Conservation (phyloP, 2,329 filamentous ascomycete genomes). For the Phialophora macrospora region DNA sequence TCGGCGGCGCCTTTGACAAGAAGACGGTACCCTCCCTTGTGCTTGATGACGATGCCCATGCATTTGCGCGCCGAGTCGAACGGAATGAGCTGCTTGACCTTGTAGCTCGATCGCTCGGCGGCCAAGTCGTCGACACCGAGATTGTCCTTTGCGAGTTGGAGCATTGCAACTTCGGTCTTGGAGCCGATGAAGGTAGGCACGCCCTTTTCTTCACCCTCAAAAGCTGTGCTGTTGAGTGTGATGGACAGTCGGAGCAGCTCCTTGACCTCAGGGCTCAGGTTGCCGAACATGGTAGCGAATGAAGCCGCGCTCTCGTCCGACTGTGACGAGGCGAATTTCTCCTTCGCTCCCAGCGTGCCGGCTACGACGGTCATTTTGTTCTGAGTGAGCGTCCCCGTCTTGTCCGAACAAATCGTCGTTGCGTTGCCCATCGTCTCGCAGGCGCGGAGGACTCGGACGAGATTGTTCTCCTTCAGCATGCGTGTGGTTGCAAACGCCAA, state of each 20-base stretch:
- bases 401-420: slow-evolving; percentile 79
- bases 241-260: slow-evolving; percentile 50
- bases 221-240: slow-evolving; percentile 68
- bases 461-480: slow-evolving; percentile 77
- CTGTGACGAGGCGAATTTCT: slow-evolving; percentile 53
- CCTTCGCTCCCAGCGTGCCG: slow-evolving; percentile 66
- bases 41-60: slow-evolving; percentile 55
- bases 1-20: slow-evolving; percentile 57
- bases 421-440: slow-evolving; percentile 84
- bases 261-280: slow-evolving; percentile 43
- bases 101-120: slow-evolving; percentile 66
- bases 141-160: slow-evolving; percentile 70
- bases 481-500: slow-evolving; percentile 76
- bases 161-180: slow-evolving; percentile 76
- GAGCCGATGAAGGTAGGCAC: slow-evolving; percentile 71
- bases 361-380: slow-evolving; percentile 79
- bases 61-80: slow-evolving; percentile 79
- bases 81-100: slow-evolving; percentile 70
- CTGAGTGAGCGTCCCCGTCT: slow-evolving; percentile 75
- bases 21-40: slow-evolving; percentile 49
- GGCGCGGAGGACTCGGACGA: slow-evolving; percentile 75
- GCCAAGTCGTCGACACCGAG: slow-evolving; percentile 68
- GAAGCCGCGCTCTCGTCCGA: slow-evolving; percentile 25
- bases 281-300: slow-evolving; percentile 33
- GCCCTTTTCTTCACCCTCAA: slow-evolving; percentile 74